Evolutionary conservation across 2,329 filamentous ascomycete genomes (phyloP), one percentile per base, ranked within the genome.

Genomic region (Xylariales sp.): DNA sequence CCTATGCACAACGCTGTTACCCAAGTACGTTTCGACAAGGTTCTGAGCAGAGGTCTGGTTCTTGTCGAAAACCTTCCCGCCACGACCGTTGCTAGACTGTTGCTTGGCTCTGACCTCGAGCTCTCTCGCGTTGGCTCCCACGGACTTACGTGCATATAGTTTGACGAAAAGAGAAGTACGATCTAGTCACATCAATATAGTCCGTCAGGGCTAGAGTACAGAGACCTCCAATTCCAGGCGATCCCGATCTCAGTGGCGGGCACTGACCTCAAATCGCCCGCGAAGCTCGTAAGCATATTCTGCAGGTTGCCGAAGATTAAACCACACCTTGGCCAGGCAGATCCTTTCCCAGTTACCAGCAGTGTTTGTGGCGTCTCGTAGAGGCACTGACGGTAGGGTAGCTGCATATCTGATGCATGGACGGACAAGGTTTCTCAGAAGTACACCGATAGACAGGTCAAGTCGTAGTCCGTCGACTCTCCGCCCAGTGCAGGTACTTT

Each of bases 351-450:
- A 63, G 63, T 62, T 63, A 64, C 59, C 62, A 61, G 50, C 49
- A 51, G 55, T 66, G 64, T 66, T 65, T 68, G 68, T 69, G 68
- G 67, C 66, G 63, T 65, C 62, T 70, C 59, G 58, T 65, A 65
- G 62, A 63, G 59, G 55, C 53, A 64, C 63, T 66, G 60, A 62
- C 58, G 59, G 61, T 57, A 70, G 70, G 70, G 56, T 72, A 61
- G 58, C 56, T 71, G 70, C 70, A 74, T 66, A 54, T 54, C 52
- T 63, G 56, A 63, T 65, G 65, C 66, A 65, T 65, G 57, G 59
- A 59, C 31, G 61, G 57, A 60, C 56, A 57, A 58, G 54, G 50
- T 54, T 56, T n/a, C 53, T 54, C 16, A 27, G 20, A 32, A n/a
- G 28, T 32, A 40, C 15, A 31, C 28, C 22, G 28, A 9, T 42